These are phyloP conservation scores for Crithidia fasciculata DNA, from an alignment of 208 protist genomes.

Conservation along the genomic window DNA sequence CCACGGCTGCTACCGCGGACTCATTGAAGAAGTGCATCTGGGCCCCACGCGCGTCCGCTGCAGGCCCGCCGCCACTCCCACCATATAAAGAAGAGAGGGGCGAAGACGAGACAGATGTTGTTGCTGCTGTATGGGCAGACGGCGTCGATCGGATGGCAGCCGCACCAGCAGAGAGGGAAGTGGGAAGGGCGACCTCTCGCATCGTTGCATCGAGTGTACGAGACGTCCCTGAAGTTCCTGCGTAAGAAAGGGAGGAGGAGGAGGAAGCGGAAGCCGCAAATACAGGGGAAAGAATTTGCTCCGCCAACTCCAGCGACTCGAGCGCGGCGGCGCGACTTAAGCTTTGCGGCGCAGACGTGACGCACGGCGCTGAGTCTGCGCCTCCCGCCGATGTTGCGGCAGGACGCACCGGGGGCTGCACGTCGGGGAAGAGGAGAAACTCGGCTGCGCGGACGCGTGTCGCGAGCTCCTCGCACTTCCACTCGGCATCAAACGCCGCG, in stretches of 20 bases:
- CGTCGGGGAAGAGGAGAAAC: constrained; percentile 36
- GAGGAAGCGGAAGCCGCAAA: constrained; percentile 24
- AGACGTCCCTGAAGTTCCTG: too few relatives aligned
- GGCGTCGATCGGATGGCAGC: too few relatives aligned
- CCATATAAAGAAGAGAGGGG: background rate
- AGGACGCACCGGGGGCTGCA: background rate
- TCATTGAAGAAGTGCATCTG: constrained; percentile 38
- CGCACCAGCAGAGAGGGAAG: too few relatives aligned
- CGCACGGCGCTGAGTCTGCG: background rate
- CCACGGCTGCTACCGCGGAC: constrained; percentile 29
- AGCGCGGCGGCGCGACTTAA: constrained; percentile 30
- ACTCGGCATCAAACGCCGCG: constrained; percentile 36
- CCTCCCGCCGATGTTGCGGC: background rate
- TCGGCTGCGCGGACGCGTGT: constrained; percentile 58
- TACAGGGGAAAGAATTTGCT: constrained; percentile 56
- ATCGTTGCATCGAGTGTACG: background rate
- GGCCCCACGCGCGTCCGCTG: background rate
- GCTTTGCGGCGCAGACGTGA: constrained; percentile 2
- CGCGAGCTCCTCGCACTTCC: constrained; percentile 52
- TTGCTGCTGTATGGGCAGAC: background rate
- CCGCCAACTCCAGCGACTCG: constrained; percentile 50
- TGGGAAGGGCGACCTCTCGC: background rate
- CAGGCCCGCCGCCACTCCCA: background rate
- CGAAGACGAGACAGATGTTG: background rate
- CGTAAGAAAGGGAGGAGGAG: too few relatives aligned